Base-by-base conservation (phyloP, 2,329 filamentous ascomycete species). In the Sporothrix brunneoviolacea region DNA sequence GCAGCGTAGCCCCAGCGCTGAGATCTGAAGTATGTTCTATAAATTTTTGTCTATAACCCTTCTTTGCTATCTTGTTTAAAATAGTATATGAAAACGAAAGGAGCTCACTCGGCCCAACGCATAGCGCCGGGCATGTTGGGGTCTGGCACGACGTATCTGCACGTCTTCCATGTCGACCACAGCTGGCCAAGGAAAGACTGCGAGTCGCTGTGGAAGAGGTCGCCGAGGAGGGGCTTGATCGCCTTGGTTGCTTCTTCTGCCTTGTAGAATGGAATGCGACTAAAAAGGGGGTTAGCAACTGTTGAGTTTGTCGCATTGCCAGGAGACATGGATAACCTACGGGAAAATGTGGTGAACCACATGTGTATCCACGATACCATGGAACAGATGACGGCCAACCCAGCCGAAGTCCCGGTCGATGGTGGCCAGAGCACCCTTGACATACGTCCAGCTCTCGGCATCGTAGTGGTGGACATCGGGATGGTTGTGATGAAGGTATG, bases 391-490 rank as follows among this genome's bases (percentile, higher is more conserved):
- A 60, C 88, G 88, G 53, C 91, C 91, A 63, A 96, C 83, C 75
- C 95, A 96, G 56, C 91, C 90, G 64, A 96, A 94, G 68, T 97
- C 91, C 60, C 91, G 91, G 66, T 97, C 91, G 61, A 97, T 94
- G 53, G 91, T 96, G 53, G 91, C 90, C 53, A 90, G 89, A 50
- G 91, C 91, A 60, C 91, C 91, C 59, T 91, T 89, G 59, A 90
- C 83, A 65, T 89, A 97, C 70, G 85, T 95, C 91, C 91, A 97
- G 61, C 84, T 80, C 55, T 86, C 78, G 53, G 81, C 78, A 48
- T 83, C 79, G 77, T 96, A 97, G 76, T 96, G 91, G 54, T 91
- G 91, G 41, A 96, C 85, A 21, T 85, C 82, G 44, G 90, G 90
- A 68, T 97, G 90, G 64, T 91, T 96, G 79, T 97, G 91, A 72